phyloP scores from a whole-genome alignment of 257 asterid genomes.

The Thymus mandschuricus region DNA sequence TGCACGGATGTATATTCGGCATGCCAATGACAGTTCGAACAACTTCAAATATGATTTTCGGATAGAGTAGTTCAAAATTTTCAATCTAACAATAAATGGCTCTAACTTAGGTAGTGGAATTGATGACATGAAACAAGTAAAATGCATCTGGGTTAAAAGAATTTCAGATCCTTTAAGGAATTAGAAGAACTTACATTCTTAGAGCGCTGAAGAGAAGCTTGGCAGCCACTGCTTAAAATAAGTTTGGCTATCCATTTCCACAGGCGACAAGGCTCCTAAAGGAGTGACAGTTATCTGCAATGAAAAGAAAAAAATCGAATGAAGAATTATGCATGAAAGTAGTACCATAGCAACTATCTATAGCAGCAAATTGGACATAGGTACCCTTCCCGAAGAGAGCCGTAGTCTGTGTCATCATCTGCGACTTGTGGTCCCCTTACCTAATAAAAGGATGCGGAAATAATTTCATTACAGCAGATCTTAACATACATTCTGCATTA shows the following conservation, averaged over 20 bases:
- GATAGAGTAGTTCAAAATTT: too few relatives aligned
- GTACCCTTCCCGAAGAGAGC: slow-evolving; percentile 69
- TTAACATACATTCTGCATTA: neutral
- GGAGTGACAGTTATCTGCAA: slow-evolving; percentile 83
- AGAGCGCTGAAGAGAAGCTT: slow-evolving; percentile 51
- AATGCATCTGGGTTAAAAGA: neutral
- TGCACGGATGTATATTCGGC: neutral
- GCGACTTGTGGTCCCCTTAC: slow-evolving; percentile 59
- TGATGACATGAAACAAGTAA: neutral
- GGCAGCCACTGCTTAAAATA: slow-evolving; percentile 69
- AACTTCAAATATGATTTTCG: too few relatives aligned
- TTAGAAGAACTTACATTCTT: slow-evolving; percentile 38
- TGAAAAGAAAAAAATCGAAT: neutral
- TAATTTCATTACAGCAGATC: slow-evolving; percentile 30
- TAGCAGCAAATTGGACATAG: slow-evolving; percentile 48
- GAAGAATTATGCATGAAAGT: slow-evolving; percentile 20
- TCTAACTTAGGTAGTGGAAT: neutral
- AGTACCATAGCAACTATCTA: slow-evolving; percentile 12
- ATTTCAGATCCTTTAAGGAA: slow-evolving; percentile 13
- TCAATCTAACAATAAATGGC: neutral
- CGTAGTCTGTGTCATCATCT: slow-evolving; percentile 66
- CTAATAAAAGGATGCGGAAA: slow-evolving; percentile 36
- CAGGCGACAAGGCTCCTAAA: slow-evolving; percentile 71
- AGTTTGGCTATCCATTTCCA: slow-evolving; percentile 51
- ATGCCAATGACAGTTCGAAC: neutral